Evolutionary conservation across 306 rosid genomes (phyloP).

Genomic region (Betula pendula): DNA sequence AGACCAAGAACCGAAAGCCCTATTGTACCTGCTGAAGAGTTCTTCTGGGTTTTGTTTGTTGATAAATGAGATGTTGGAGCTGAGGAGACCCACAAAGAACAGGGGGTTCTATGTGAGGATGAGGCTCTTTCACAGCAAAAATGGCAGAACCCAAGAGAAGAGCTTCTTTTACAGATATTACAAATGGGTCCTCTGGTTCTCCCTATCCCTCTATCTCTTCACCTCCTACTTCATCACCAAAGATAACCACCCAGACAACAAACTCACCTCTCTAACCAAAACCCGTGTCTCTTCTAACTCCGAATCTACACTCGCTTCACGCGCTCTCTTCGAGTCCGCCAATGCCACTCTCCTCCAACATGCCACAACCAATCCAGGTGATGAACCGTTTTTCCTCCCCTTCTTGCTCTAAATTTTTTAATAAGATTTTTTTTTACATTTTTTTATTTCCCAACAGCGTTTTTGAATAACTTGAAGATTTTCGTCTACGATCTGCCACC

Average conservation of each 20-base stretch:
- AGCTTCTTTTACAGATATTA: constrained; percentile 50
- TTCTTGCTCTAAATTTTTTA: neutral
- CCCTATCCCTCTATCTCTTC: constrained; percentile 73
- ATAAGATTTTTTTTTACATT: neutral
- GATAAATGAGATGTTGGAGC: constrained; percentile 57
- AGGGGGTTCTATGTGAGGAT: constrained; percentile 69
- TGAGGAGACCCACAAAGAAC: constrained; percentile 36
- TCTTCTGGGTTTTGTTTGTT: neutral
- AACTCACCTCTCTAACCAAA: constrained; percentile 23
- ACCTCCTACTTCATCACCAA: constrained; percentile 63
- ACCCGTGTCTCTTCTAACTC: constrained; percentile 38
- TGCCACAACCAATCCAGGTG: constrained; percentile 34
- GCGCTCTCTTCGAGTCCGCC: constrained; percentile 53
- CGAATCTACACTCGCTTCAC: no score
- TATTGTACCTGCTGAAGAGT: constrained; percentile 15
- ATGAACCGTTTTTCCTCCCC: no score
- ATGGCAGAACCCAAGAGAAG: constrained; percentile 59
- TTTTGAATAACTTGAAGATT: constrained; percentile 53
- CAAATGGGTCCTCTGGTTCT: constrained; percentile 87
- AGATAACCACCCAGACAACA: constrained; percentile 28
- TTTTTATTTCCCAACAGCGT: constrained; percentile 10
- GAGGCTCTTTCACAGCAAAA: constrained; percentile 67
- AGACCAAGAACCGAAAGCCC: constrained; percentile 69
- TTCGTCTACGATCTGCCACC: constrained; percentile 75
- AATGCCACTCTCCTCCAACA: constrained; percentile 23